Evolutionary conservation across 257 asterid species (phyloP).

Genomic region (Salvia splendens): DNA sequence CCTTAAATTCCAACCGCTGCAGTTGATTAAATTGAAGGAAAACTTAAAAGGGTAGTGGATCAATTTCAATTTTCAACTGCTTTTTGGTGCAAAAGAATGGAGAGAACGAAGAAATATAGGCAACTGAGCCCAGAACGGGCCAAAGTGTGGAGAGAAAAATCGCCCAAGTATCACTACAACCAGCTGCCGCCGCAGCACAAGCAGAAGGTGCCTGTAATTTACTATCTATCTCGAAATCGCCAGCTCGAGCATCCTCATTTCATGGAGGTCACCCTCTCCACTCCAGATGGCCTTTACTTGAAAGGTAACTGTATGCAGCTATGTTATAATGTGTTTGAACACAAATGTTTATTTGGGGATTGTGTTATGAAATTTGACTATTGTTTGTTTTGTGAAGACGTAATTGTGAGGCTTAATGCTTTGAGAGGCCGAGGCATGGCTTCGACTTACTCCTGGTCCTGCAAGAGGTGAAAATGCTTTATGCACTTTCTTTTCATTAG

Average conservation of each 20-base stretch:
- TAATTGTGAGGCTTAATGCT: slow-evolving; percentile 73
- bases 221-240: slow-evolving; percentile 78
- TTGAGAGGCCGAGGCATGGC: slow-evolving; percentile 97
- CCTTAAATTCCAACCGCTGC: neutral
- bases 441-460: slow-evolving; percentile 93
- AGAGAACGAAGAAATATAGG: slow-evolving; percentile 62
- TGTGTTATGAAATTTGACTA: slow-evolving; percentile 11
- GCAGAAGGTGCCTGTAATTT: slow-evolving; percentile 71
- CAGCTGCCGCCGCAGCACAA: slow-evolving; percentile 24
- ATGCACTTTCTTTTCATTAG: neutral
- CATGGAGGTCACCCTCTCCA: slow-evolving; percentile 85
- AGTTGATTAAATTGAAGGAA: neutral
- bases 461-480: slow-evolving; percentile 76
- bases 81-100: slow-evolving; percentile 37
- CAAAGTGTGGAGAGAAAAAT: slow-evolving; percentile 90
- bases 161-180: slow-evolving; percentile 62
- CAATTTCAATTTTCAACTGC: slow-evolving; percentile 18
- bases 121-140: slow-evolving; percentile 88
- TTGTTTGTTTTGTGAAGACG: slow-evolving; percentile 58
- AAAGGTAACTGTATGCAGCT: slow-evolving; percentile 53
- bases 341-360: neutral
- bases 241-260: slow-evolving; percentile 98
- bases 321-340: neutral
- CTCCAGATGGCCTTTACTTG: slow-evolving; percentile 80
- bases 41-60: neutral